Percentiles rank a stretch among this genome's conserved stretches.
Conservation (phyloP, 176 grass and related monocot genomes). For the Oryza glaberrima region DNA sequence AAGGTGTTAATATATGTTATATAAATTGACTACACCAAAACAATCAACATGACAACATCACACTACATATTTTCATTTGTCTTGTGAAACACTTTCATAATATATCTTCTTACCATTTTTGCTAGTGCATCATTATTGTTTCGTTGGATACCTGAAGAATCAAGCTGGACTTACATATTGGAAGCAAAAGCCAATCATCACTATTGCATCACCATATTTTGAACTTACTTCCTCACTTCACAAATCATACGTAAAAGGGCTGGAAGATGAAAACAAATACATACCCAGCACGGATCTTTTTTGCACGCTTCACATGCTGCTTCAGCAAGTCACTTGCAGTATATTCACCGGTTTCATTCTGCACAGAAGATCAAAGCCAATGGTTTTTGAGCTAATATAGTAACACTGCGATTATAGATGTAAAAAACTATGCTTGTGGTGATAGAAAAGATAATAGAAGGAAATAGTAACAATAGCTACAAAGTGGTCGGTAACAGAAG, state of each 20-base stretch:
- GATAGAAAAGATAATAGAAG: constrained; percentile 6
- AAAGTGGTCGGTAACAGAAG: not conserved
- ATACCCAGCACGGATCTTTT: constrained; percentile 62
- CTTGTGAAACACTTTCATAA: not conserved
- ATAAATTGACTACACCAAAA: not conserved
- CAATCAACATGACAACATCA: not conserved
- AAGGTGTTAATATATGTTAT: not conserved
- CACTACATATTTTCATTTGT: not conserved
- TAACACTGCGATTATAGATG: not conserved
- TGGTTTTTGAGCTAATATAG: not conserved
- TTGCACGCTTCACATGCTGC: constrained; percentile 61
- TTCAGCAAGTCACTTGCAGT: constrained; percentile 52
- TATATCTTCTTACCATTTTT: not conserved
- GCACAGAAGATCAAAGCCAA: constrained; percentile 44
- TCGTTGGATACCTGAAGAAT: not conserved
- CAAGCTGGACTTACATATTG: not conserved
- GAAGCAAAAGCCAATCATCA: not conserved
- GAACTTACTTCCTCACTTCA: not conserved
- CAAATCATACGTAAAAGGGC: not conserved
- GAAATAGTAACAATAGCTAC: not conserved
- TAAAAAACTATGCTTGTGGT: not conserved
- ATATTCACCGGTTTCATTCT: constrained; percentile 55
- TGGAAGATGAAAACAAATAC: constrained; percentile 10
- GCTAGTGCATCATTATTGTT: not conserved
- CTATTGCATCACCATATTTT: constrained; percentile 14